Conservation (phyloP, 1,284 basidiomycete species). For the Malassezia vespertilionis region DNA sequence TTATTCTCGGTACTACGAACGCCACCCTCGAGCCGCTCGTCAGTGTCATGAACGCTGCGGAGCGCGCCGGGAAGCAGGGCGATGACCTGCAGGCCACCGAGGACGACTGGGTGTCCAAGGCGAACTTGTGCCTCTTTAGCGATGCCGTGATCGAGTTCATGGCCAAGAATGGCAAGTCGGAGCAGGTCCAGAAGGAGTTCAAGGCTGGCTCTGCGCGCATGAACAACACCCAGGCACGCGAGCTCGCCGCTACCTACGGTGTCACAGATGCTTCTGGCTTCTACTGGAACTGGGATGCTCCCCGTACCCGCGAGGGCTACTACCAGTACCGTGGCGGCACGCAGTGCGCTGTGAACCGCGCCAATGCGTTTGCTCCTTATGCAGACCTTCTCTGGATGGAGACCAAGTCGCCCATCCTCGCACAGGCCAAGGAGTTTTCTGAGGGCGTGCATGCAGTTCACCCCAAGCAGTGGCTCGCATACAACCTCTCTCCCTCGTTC, state of each 20-base stretch:
- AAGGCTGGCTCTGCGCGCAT: constrained; percentile 56
- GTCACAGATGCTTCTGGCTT: constrained; percentile 52
- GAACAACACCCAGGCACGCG: constrained; percentile 62
- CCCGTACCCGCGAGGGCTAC: constrained; percentile 85
- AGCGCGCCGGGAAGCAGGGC: constrained; percentile 67
- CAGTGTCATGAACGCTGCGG: constrained; percentile 70
- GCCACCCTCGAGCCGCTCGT: constrained; percentile 60
- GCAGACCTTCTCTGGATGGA: constrained; percentile 65
- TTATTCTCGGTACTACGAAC: constrained; percentile 88
- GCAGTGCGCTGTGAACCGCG: constrained; percentile 82
- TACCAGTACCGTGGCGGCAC: constrained; percentile 97
- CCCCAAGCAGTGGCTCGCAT: constrained; percentile 46
- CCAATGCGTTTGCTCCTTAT: constrained; percentile 83
- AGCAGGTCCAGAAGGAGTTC: constrained; percentile 60
- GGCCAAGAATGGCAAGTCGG: constrained; percentile 53
- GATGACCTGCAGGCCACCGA: constrained; percentile 72
- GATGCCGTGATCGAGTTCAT: constrained; percentile 65
- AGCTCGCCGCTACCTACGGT: constrained; percentile 68
- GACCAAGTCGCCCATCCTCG: constrained; percentile 88
- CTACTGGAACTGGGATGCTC: constrained; percentile 85
- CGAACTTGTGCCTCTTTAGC: constrained; percentile 69
- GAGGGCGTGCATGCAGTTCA: constrained; percentile 44
- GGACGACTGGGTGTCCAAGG: constrained; percentile 69
- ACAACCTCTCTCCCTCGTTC: constrained; percentile 49
- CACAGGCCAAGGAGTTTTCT: constrained; percentile 87